phyloP scores from a whole-genome alignment of 257 asterid genomes.

The Solanum megistacrolobum region DNA sequence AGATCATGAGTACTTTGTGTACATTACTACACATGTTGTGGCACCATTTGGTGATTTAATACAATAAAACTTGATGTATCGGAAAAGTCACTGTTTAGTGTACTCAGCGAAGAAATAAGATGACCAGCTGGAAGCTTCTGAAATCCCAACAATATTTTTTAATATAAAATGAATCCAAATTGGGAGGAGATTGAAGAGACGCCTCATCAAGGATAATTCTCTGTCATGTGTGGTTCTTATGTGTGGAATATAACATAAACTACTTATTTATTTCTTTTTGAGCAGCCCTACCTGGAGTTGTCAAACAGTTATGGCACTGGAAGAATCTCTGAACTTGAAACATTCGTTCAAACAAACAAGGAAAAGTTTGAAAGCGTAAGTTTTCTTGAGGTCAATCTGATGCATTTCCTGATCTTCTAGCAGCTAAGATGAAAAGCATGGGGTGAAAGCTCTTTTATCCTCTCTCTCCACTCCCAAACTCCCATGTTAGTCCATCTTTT shows the following conservation, averaged over 20 bases:
- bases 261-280: neutral
- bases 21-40: neutral
- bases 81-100: neutral
- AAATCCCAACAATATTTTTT: neutral
- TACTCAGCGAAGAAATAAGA: neutral
- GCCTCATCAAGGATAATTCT: neutral
- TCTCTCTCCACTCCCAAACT: neutral
- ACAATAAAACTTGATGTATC: neutral
- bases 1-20: neutral
- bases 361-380: conserved; percentile 79
- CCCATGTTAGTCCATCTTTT: neutral
- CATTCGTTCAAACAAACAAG: conserved; percentile 47
- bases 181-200: neutral
- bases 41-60: neutral
- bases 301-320: conserved; percentile 60
- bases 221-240: neutral
- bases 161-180: too few species aligned
- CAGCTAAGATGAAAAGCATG: neutral
- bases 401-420: neutral
- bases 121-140: neutral
- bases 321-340: conserved; percentile 66
- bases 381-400: neutral
- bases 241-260: neutral
- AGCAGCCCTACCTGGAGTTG: conserved; percentile 83
- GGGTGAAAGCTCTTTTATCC: neutral